Percentiles rank a stretch among this genome's conserved stretches.
Conservation (phyloP, 164 flowering plant genomes). For the Buxus sempervirens region DNA sequence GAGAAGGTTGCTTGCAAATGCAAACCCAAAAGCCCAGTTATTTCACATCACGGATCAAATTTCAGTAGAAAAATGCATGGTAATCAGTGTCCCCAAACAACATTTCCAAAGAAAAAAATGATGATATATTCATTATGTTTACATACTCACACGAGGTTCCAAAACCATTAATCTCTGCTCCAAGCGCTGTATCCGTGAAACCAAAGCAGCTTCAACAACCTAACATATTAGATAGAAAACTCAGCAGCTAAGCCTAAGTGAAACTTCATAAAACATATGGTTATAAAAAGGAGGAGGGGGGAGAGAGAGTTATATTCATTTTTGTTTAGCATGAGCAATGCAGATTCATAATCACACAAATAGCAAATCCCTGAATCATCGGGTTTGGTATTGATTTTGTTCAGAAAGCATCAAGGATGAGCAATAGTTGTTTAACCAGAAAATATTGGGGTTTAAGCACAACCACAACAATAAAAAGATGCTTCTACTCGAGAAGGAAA, state of each 20-base stretch:
- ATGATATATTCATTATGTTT: slow-evolving; percentile 41
- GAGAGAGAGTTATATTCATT: neutral
- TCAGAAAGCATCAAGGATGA: neutral
- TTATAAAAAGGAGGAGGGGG: neutral
- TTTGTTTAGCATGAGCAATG: neutral
- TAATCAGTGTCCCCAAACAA: neutral
- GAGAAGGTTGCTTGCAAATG: no score
- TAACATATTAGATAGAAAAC: slow-evolving; percentile 18
- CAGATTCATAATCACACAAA: neutral
- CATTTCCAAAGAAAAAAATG: slow-evolving; percentile 4
- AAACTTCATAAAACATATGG: neutral
- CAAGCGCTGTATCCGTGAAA: slow-evolving; percentile 77
- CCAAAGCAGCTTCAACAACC: slow-evolving; percentile 98
- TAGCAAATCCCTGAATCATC: neutral
- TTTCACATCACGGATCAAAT: neutral
- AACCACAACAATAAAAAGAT: no score
- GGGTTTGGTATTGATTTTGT: neutral
- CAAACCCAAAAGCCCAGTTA: no score
- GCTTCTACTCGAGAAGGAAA: no score
- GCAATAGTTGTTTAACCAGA: neutral
- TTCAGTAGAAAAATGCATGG: neutral
- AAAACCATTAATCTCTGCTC: slow-evolving; percentile 75
- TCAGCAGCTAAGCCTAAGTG: neutral
- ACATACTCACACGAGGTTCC: slow-evolving; percentile 99
- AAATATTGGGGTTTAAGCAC: neutral